A percentile compares a stretch with the other conserved stretches of the same genome.
Evolutionary conservation across 2,329 filamentous ascomycete species (phyloP).

Genomic region (Beauveria medogensis): DNA sequence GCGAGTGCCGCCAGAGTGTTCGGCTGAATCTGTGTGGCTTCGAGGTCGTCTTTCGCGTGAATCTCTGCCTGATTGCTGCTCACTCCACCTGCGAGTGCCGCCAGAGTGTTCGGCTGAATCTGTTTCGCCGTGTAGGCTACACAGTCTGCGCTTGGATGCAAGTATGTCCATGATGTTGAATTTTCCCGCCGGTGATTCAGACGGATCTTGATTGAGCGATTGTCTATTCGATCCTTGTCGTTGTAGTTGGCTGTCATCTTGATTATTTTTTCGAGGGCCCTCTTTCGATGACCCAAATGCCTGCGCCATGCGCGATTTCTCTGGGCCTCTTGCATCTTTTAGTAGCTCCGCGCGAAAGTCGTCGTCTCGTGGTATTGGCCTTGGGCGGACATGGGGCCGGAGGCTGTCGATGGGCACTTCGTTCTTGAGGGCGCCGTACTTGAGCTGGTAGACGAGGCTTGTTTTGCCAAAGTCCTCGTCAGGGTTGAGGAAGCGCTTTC

Average conservation of each 20-base stretch:
- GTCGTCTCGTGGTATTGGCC: constrained; percentile 8
- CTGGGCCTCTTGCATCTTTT: neutral
- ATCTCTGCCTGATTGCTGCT: neutral
- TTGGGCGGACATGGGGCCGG: constrained; percentile 19
- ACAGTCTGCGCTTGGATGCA: neutral
- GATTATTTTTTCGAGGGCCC: neutral
- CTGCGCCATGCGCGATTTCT: no score
- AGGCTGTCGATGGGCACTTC: constrained; percentile 19
- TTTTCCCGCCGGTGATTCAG: neutral
- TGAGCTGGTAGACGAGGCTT: constrained; percentile 48
- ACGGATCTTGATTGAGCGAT: neutral
- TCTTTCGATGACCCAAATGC: no score
- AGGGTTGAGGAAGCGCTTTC: constrained; percentile 45
- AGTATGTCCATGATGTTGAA: no score
- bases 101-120: no score
- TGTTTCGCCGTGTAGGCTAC: no score
- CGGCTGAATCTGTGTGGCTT: no score
- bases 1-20: no score
- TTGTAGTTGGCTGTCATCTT: neutral
- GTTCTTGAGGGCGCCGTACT: constrained; percentile 34
- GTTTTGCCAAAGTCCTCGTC: constrained; percentile 42
- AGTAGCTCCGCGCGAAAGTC: neutral
- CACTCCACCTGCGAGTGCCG: no score
- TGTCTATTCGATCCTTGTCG: neutral
- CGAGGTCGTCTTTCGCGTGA: neutral